A percentile compares a stretch with the other conserved stretches of the same genome.
These are phyloP conservation scores for Camellia oleifera DNA, from an alignment of 179 eudicot genomes.

Conservation along the genomic window DNA sequence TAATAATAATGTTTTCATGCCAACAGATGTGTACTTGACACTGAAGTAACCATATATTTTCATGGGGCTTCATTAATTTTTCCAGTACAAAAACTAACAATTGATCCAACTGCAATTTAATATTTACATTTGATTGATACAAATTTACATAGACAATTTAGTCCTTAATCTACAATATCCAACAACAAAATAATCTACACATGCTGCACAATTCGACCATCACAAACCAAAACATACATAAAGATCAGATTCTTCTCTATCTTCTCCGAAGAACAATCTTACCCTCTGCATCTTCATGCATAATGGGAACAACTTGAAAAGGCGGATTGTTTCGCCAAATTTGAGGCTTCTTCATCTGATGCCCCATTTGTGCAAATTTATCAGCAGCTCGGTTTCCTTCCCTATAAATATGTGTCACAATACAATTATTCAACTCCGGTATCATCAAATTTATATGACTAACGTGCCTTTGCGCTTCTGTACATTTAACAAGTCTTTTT, in stretches of 20 bases:
- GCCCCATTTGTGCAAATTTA: constrained; percentile 70
- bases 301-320: constrained; percentile 41
- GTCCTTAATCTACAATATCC: too few species aligned
- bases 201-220: too few species aligned
- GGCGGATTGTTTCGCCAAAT: constrained; percentile 67
- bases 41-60: too few species aligned
- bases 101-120: too few species aligned
- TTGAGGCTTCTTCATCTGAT: constrained; percentile 45
- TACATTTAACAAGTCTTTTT: constrained; percentile 38
- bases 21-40: too few species aligned
- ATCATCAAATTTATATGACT: constrained; percentile 45
- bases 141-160: too few species aligned
- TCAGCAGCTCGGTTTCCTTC: constrained; percentile 87
- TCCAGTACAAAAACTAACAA: too few species aligned
- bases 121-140: too few species aligned
- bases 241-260: constrained; percentile 12
- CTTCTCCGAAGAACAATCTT: constrained; percentile 52
- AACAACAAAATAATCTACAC: too few species aligned
- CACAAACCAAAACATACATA: not conserved
- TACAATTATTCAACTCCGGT: constrained; percentile 43
- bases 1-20: too few species aligned
- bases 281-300: constrained; percentile 79
- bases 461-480: constrained; percentile 47
- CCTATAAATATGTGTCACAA: constrained; percentile 64
- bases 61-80: too few species aligned